phyloP scores from a whole-genome alignment of 1,284 basidiomycete species.

The Trametes pubescens region DNA sequence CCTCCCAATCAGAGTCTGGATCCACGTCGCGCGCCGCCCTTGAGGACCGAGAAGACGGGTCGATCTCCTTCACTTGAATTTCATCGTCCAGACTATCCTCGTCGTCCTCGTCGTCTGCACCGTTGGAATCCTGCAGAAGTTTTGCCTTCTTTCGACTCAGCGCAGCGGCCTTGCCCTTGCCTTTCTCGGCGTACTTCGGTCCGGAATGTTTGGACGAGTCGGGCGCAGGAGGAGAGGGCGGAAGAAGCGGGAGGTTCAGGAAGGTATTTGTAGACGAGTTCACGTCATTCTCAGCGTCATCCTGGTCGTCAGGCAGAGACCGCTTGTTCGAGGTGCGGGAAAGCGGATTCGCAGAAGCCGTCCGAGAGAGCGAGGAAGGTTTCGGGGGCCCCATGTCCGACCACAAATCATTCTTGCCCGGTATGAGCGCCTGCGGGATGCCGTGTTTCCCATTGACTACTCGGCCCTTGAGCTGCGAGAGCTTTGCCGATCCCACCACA shows the following conservation, averaged over 20 bases:
- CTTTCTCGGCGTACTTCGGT: slow-evolving; percentile 46
- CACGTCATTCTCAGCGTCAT: slow-evolving; percentile 26
- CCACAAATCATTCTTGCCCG: slow-evolving; percentile 43
- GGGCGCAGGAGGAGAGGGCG: slow-evolving; percentile 70
- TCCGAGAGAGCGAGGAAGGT: slow-evolving; percentile 12
- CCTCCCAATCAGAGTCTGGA: slow-evolving; percentile 42
- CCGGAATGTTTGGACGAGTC: slow-evolving; percentile 37
- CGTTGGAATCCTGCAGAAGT: slow-evolving; percentile 34
- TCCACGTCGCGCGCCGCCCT: slow-evolving; percentile 22
- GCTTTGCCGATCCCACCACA: slow-evolving; percentile 27
- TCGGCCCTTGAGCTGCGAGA: slow-evolving; percentile 15
- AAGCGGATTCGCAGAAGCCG: slow-evolving; percentile 7
- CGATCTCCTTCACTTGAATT: slow-evolving; percentile 42
- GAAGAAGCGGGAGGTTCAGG: slow-evolving; percentile 44
- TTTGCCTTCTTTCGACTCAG: slow-evolving; percentile 52
- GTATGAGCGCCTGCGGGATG: slow-evolving; percentile 38
- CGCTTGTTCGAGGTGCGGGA: slow-evolving; percentile 36
- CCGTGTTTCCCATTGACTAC: slow-evolving; percentile 32
- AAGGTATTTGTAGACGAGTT: slow-evolving; percentile 19
- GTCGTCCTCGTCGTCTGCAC: slow-evolving; percentile 43
- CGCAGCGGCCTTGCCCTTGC: slow-evolving; percentile 44
- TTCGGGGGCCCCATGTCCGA: slow-evolving; percentile 34
- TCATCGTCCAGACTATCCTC: slow-evolving; percentile 47
- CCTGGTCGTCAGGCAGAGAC: slow-evolving; percentile 30
- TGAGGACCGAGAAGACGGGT: slow-evolving; percentile 38